A percentile compares a stretch with the other conserved stretches of the same genome.
Evolutionary conservation across 2,329 filamentous ascomycete genomes (phyloP).

Genomic region (Venturia aucupariae): DNA sequence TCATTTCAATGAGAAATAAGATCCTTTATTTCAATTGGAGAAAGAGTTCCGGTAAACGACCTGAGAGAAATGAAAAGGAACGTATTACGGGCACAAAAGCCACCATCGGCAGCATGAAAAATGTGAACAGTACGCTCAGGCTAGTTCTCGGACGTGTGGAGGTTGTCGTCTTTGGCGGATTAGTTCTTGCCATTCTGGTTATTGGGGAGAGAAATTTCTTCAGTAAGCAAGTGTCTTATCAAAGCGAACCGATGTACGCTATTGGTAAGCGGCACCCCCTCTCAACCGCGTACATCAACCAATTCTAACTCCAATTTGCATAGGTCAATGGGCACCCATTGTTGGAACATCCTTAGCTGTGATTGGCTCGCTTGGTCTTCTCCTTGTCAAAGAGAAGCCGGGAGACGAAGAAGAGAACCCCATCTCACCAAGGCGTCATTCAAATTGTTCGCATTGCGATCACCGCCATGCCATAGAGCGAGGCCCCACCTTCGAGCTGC

Average conservation of each 20-base stretch:
- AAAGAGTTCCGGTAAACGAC: slow-evolving; percentile 30
- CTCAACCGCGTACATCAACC: not conserved
- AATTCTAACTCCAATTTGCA: slow-evolving; percentile 7
- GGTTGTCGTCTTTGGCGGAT: slow-evolving; percentile 49
- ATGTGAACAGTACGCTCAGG: slow-evolving; percentile 29
- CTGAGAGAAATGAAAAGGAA: slow-evolving; percentile 26
- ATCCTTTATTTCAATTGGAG: slow-evolving; percentile 56
- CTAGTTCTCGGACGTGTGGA: slow-evolving; percentile 38
- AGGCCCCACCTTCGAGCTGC: not conserved
- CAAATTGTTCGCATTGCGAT: slow-evolving; percentile 17
- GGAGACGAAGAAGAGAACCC: not conserved
- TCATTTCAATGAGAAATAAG: slow-evolving; percentile 55
- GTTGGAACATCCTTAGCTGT: slow-evolving; percentile 48
- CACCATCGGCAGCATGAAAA: slow-evolving; percentile 41
- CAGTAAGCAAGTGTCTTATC: slow-evolving; percentile 44
- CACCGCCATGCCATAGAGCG: slow-evolving; percentile 18
- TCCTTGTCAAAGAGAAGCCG: slow-evolving; percentile 29
- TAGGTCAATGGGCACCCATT: slow-evolving; percentile 52
- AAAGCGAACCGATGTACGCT: slow-evolving; percentile 54
- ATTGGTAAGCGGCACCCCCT: slow-evolving; percentile 38
- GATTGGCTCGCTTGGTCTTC: slow-evolving; percentile 49
- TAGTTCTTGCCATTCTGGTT: slow-evolving; percentile 50
- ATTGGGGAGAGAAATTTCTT: slow-evolving; percentile 58
- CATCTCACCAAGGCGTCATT: slow-evolving; percentile 16
- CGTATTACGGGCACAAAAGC: slow-evolving; percentile 47